These are phyloP conservation scores for Musa acuminata DNA, from an alignment of 176 grass and related monocot species.

Conservation along the genomic window DNA sequence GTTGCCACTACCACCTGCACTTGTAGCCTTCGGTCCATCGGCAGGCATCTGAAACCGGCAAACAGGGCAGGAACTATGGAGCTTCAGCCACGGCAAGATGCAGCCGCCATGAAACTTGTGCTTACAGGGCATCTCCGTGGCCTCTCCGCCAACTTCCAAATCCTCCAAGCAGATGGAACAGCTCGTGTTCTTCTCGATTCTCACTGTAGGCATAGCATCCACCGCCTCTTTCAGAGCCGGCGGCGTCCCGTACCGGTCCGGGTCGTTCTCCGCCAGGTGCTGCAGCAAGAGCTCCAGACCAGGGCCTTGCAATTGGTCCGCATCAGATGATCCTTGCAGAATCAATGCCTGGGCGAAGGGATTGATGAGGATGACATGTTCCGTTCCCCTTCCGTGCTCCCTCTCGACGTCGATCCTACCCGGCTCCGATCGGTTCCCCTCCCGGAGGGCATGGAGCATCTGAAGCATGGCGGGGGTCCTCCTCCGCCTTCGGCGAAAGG, in stretches of 20 bases:
- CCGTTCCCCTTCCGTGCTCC: not conserved
- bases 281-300: slow-evolving; percentile 12
- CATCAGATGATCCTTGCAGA: not conserved
- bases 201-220: slow-evolving; percentile 14
- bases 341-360: slow-evolving; percentile 9
- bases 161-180: slow-evolving; percentile 20
- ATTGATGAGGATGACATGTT: slow-evolving; percentile 7
- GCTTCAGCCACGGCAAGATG: slow-evolving; percentile 18
- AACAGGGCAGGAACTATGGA: slow-evolving; percentile 17
- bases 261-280: slow-evolving; percentile 12
- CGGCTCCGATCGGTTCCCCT: not conserved
- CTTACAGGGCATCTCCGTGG: slow-evolving; percentile 16
- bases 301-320: not conserved
- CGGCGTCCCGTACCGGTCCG: slow-evolving; percentile 7
- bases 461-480: slow-evolving; percentile 5
- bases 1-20: not conserved
- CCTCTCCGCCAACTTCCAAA: slow-evolving; percentile 8
- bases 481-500: not conserved
- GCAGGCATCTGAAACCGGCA: slow-evolving; percentile 20
- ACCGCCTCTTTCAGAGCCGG: slow-evolving; percentile 13
- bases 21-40: not conserved
- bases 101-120: slow-evolving; percentile 12
- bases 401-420: not conserved
- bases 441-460: slow-evolving; percentile 4
- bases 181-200: not conserved